Conservation (phyloP, 345 rosid genomes). For the Passiflora organensis region DNA sequence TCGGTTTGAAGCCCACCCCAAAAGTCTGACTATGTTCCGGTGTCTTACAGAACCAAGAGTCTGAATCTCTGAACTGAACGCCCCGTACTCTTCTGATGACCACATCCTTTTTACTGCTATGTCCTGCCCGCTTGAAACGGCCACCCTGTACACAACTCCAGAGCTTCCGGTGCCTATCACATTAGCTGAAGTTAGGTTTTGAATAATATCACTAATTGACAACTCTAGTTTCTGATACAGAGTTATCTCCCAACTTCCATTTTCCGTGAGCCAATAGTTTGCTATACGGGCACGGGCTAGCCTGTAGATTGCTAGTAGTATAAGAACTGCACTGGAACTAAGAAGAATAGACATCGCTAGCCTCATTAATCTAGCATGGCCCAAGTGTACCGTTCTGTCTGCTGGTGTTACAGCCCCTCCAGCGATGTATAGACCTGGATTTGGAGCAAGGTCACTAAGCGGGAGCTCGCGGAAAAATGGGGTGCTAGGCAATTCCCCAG, state of each 20-base stretch:
- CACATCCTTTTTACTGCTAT: constrained; percentile 94
- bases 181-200: constrained; percentile 60
- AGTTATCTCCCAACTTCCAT: constrained; percentile 69
- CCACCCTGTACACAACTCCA: constrained; percentile 82
- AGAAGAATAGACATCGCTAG: constrained; percentile 57
- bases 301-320: constrained; percentile 54
- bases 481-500: constrained; percentile 78
- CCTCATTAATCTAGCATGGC: constrained; percentile 39
- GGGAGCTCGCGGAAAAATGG: constrained; percentile 75
- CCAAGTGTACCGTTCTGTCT: constrained; percentile 24
- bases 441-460: constrained; percentile 59
- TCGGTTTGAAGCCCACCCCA: constrained; percentile 77
- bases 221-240: constrained; percentile 82
- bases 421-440: constrained; percentile 56
- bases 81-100: constrained; percentile 75
- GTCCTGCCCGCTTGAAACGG: constrained; percentile 58
- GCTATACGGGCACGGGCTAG: constrained; percentile 42
- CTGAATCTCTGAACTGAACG: constrained; percentile 78
- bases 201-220: constrained; percentile 62
- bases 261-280: constrained; percentile 27
- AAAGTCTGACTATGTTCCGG: constrained; percentile 67
- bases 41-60: constrained; percentile 86
- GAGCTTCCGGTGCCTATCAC: constrained; percentile 98
- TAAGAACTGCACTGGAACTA: constrained; percentile 53
- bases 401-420: constrained; percentile 39